Evolutionary conservation across 2,329 filamentous ascomycete genomes (phyloP).

Genomic region (Exophiala aquamarina): DNA sequence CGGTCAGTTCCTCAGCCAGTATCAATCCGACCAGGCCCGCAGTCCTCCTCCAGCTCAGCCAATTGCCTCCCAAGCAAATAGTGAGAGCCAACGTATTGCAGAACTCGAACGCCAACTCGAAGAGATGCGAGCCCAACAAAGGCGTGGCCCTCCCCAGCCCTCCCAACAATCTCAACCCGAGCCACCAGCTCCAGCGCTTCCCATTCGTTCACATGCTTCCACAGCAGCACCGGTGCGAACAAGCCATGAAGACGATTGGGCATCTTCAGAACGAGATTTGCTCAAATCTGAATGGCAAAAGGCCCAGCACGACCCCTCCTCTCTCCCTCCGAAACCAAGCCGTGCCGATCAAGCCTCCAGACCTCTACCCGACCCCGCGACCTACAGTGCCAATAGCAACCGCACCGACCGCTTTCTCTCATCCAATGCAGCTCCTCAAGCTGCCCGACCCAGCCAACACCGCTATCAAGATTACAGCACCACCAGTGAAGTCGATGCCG

Average conservation of each 20-base stretch:
- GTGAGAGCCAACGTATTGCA: slow-evolving; percentile 68
- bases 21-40: slow-evolving; percentile 68
- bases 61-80: slow-evolving; percentile 23
- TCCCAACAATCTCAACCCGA: not conserved
- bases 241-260: slow-evolving; percentile 58
- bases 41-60: slow-evolving; percentile 35
- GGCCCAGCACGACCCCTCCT: slow-evolving; percentile 34
- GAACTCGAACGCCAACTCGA: slow-evolving; percentile 76
- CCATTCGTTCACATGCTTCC: slow-evolving; percentile 18
- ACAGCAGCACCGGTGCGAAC: slow-evolving; percentile 37
- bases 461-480: slow-evolving; percentile 49
- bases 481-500: slow-evolving; percentile 56
- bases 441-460: slow-evolving; percentile 39
- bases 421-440: slow-evolving; percentile 52
- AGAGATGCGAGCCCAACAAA: slow-evolving; percentile 66
- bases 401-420: slow-evolving; percentile 58
- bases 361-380: slow-evolving; percentile 49
- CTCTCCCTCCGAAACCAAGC: slow-evolving; percentile 27
- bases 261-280: slow-evolving; percentile 60
- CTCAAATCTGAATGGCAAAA: slow-evolving; percentile 58
- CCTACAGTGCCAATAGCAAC: slow-evolving; percentile 37
- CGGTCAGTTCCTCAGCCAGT: slow-evolving; percentile 84
- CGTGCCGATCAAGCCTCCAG: slow-evolving; percentile 29
- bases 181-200: slow-evolving; percentile 16
- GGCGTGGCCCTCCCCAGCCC: slow-evolving; percentile 29